A percentile compares a stretch with the other conserved stretches of the same genome.
Conservation (phyloP, 192 early-diverging fungal genomes). For the Chytriomyces sp. region DNA sequence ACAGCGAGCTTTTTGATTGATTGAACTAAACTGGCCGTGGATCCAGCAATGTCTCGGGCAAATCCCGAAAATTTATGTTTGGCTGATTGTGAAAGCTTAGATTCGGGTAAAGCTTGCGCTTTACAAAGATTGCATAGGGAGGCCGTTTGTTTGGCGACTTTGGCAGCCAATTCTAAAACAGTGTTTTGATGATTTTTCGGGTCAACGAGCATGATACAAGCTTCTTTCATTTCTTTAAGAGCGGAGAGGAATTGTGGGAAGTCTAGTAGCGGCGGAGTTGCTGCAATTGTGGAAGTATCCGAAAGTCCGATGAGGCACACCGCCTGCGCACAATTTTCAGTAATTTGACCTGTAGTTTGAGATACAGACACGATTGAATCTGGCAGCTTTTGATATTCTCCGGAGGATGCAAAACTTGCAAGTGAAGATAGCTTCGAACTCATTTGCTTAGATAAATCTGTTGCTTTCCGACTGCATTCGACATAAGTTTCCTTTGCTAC, state of each 20-base stretch:
- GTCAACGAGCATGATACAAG: constrained; percentile 43
- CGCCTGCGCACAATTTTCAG: constrained; percentile 44
- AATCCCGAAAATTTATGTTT: constrained; percentile 44
- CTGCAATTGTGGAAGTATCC: constrained; percentile 46
- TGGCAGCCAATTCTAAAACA: constrained; percentile 45
- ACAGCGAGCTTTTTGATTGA: constrained; percentile 53
- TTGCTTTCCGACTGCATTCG: constrained; percentile 35
- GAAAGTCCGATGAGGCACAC: constrained; percentile 51
- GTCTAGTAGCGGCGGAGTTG: constrained; percentile 41
- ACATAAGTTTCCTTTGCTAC: constrained; percentile 34
- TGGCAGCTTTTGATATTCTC: constrained; percentile 37
- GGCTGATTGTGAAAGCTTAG: constrained; percentile 22
- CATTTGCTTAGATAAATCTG: constrained; percentile 30
- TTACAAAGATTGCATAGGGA: constrained; percentile 50
- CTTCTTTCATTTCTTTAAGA: constrained; percentile 41
- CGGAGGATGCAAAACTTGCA: background rate
- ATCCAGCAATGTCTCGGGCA: constrained; percentile 49
- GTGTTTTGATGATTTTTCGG: constrained; percentile 36
- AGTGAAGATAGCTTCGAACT: constrained; percentile 18
- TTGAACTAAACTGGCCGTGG: constrained; percentile 45
- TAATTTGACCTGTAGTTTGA: constrained; percentile 33
- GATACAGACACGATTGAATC: constrained; percentile 34
- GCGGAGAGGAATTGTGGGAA: constrained; percentile 30
- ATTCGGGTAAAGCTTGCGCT: constrained; percentile 30
- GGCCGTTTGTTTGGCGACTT: constrained; percentile 54